A percentile compares a stretch with the other conserved stretches of the same genome.
These are phyloP conservation scores for Paramecium sexaurelia DNA, from an alignment of 73 alveolate species.

Conservation along the genomic window DNA sequence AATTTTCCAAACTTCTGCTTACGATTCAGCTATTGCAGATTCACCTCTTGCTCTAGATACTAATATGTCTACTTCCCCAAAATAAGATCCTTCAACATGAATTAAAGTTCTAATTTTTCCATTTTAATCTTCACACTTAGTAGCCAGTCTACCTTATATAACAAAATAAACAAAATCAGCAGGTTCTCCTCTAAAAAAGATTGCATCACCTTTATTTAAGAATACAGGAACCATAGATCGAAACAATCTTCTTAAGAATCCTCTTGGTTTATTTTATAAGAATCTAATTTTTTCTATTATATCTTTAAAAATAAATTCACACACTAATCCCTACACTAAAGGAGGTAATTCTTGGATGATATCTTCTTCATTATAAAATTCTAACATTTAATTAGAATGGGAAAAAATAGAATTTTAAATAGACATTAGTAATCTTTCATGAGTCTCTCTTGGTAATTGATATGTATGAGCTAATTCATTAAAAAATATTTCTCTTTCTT, in stretches of 20 bases:
- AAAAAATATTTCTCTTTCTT: slow-evolving; percentile 48
- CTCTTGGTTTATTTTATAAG: slow-evolving; percentile 1
- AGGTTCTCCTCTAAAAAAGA: slow-evolving; percentile 45
- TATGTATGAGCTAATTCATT: slow-evolving; percentile 52
- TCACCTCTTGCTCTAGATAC: slow-evolving; percentile 54
- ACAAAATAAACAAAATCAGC: slow-evolving; percentile 55
- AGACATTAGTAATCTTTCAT: slow-evolving; percentile 29
- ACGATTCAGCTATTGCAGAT: slow-evolving; percentile 41
- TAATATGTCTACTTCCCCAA: slow-evolving; percentile 39
- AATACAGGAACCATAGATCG: background rate
- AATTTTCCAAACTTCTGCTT: slow-evolving; percentile 45
- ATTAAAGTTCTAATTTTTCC: slow-evolving; percentile 1
- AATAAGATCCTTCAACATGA: slow-evolving; percentile 52
- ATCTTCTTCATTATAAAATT: slow-evolving; percentile 27
- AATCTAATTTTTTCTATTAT: slow-evolving; percentile 23
- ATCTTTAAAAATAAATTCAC: slow-evolving; percentile 38
- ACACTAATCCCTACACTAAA: slow-evolving; percentile 4
- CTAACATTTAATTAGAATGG: slow-evolving; percentile 31
- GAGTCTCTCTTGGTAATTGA: slow-evolving; percentile 26
- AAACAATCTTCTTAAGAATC: slow-evolving; percentile 11
- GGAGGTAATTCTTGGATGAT: slow-evolving; percentile 44
- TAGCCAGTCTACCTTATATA: slow-evolving; percentile 1
- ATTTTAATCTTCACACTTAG: slow-evolving; percentile 19
- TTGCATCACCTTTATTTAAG: slow-evolving; percentile 44
- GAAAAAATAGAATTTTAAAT: slow-evolving; percentile 32